These are phyloP conservation scores for Phytophthora tentaculata DNA, from an alignment of 352 stramenopile genomes.

Conservation along the genomic window DNA sequence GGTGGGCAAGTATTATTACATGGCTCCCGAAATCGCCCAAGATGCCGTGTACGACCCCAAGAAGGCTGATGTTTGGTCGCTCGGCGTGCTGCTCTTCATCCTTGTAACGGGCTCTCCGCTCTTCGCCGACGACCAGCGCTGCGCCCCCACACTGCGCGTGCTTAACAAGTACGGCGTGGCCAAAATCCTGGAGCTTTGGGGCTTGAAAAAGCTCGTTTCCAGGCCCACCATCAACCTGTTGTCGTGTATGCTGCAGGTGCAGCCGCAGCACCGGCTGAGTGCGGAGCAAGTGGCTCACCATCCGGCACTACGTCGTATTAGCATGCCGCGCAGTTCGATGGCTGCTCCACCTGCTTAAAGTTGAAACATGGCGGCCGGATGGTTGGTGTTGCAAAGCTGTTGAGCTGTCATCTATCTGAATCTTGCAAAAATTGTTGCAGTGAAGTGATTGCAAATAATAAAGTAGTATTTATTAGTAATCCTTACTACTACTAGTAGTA, in stretches of 20 bases:
- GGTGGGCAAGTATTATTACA: conserved; percentile 76
- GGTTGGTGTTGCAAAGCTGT: conserved; percentile 13
- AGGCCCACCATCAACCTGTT: conserved; percentile 51
- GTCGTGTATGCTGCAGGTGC: conserved; percentile 51
- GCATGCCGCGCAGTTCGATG: neutral
- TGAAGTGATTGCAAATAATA: conserved; percentile 24
- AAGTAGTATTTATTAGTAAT: conserved; percentile 39
- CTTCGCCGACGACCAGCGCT: conserved; percentile 26
- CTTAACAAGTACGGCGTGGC: conserved; percentile 55
- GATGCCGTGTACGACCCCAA: conserved; percentile 48
- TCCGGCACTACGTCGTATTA: conserved; percentile 22
- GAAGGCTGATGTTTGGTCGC: conserved; percentile 80
- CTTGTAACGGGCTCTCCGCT: conserved; percentile 66
- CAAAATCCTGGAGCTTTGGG: conserved; percentile 67
- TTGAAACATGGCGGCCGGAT: conserved; percentile 5
- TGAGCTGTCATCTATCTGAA: conserved; percentile 16
- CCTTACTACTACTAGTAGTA: no score
- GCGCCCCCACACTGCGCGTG: conserved; percentile 55
- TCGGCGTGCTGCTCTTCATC: conserved; percentile 85
- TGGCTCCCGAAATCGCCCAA: conserved; percentile 58
- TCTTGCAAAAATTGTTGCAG: conserved; percentile 16
- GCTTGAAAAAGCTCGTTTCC: conserved; percentile 38
- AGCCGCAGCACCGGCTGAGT: conserved; percentile 37
- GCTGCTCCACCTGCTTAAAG: conserved; percentile 10
- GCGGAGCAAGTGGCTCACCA: conserved; percentile 42